phyloP scores from a whole-genome alignment of 768 basidiomycete genomes.

The Naganishia onofrii region DNA sequence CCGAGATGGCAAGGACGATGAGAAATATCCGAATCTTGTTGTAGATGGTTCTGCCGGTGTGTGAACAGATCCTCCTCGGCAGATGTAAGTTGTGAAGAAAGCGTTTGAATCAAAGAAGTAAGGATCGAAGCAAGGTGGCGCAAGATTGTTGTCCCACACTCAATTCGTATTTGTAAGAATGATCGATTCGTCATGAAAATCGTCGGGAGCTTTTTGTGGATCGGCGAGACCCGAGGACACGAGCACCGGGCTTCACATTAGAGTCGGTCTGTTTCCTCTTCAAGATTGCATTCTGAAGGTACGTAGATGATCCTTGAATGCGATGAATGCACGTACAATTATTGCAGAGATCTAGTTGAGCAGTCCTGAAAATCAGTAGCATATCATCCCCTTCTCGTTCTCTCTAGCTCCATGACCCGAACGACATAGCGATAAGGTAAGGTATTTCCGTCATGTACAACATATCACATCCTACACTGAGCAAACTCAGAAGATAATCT shows the following conservation, averaged over 20 bases:
- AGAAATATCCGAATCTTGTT: background rate
- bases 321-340: background rate
- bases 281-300: too few relatives aligned
- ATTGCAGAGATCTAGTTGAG: background rate
- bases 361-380: too few relatives aligned
- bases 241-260: background rate
- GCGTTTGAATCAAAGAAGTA: background rate
- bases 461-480: background rate
- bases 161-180: constrained; percentile 13
- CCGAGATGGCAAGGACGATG: background rate
- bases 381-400: too few relatives aligned
- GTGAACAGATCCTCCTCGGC: background rate
- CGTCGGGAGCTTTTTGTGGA: background rate
- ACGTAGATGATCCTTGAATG: too few relatives aligned
- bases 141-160: background rate
- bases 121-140: too few relatives aligned
- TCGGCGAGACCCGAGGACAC: background rate
- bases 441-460: background rate
- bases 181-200: background rate
- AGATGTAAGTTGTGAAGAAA: background rate
- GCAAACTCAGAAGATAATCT: background rate
- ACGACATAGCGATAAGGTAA: background rate
- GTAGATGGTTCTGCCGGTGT: background rate
- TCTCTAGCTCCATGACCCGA: background rate
- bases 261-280: background rate